A percentile compares a stretch with the other conserved stretches of the same genome.
phyloP scores from a whole-genome alignment of 768 basidiomycete species.

The Antrodiella citrinella region DNA sequence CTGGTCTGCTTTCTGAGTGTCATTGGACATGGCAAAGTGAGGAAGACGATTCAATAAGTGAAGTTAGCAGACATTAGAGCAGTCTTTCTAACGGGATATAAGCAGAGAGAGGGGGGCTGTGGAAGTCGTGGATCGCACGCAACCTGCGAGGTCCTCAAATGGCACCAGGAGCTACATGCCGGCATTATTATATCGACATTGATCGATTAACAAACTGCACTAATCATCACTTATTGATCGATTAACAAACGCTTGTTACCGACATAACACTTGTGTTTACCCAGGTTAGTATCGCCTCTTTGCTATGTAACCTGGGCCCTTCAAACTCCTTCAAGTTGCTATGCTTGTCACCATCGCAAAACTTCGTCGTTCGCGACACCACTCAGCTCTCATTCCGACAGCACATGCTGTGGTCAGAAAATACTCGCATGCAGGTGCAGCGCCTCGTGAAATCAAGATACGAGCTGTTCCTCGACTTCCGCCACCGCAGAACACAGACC shows the following conservation, averaged over 20 bases:
- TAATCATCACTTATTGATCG: background rate
- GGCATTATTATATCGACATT: too few relatives aligned
- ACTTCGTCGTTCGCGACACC: background rate
- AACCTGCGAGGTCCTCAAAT: background rate
- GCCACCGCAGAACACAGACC: background rate
- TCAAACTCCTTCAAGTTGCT: background rate
- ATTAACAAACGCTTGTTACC: background rate
- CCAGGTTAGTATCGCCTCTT: background rate
- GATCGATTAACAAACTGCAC: too few relatives aligned
- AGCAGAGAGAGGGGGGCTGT: background rate
- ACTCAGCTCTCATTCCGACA: too few relatives aligned
- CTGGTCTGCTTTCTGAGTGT: slow-evolving; percentile 69
- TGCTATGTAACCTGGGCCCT: background rate
- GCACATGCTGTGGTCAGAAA: background rate
- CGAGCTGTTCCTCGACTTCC: background rate
- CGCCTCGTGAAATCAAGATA: background rate
- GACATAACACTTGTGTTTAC: background rate
- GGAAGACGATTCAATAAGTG: slow-evolving; percentile 12
- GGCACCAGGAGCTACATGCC: too few relatives aligned
- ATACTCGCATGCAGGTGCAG: background rate
- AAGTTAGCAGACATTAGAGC: slow-evolving; percentile 20
- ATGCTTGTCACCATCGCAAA: background rate
- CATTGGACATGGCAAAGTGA: slow-evolving; percentile 40
- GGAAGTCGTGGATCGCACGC: background rate
- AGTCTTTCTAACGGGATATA: slow-evolving; percentile 3